Evolutionary conservation across 2,329 filamentous ascomycete species (phyloP).

Genomic region (Fusarium algeriense): DNA sequence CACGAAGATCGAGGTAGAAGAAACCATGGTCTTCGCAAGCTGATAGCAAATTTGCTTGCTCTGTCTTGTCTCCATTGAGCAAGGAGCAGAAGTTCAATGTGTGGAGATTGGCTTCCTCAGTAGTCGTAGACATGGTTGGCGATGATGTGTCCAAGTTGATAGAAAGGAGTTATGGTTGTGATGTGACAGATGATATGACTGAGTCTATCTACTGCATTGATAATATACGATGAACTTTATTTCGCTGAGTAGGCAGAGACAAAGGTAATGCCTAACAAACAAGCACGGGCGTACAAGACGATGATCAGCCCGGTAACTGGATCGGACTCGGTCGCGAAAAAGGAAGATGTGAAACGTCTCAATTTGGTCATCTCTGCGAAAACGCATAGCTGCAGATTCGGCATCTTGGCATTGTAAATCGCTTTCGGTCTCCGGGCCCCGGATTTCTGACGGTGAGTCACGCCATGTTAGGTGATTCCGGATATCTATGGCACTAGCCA

Average conservation of each 20-base stretch:
- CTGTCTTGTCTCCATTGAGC: background rate
- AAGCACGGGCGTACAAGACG: background rate
- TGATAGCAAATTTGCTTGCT: background rate
- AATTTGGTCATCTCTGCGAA: rapidly evolving
- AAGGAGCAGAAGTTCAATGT: background rate
- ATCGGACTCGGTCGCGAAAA: no score
- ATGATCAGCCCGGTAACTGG: rapidly evolving
- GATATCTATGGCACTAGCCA: no score
- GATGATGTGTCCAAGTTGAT: rapidly evolving
- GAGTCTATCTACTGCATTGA: no score
- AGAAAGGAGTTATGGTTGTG: background rate
- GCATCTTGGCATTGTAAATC: background rate
- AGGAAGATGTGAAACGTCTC: rapidly evolving
- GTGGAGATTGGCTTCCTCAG: background rate
- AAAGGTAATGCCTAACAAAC: rapidly evolving
- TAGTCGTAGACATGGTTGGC: background rate
- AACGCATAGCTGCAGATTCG: background rate
- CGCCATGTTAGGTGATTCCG: no score
- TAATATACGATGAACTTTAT: no score
- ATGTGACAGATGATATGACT: background rate
- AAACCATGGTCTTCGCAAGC: background rate
- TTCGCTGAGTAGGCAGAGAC: background rate
- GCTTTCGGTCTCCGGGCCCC: background rate
- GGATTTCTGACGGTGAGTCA: no score
- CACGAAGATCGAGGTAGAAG: background rate